Conservation (phyloP, 208 protist species). For the Leishmania amazonensis region DNA sequence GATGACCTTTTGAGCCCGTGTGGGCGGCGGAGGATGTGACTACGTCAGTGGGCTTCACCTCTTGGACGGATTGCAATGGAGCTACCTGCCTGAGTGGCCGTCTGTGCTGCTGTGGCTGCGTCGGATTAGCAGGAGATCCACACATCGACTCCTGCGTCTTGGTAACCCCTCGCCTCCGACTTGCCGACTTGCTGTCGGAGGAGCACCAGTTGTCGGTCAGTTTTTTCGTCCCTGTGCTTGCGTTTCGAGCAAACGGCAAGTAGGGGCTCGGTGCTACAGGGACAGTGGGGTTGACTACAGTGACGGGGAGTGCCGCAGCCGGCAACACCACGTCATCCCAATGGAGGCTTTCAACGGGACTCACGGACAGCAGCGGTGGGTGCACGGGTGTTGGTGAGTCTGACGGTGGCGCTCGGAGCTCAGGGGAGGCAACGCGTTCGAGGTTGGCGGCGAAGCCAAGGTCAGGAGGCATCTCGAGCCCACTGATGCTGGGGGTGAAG, state of each 20-base stretch:
- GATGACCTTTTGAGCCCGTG: not conserved
- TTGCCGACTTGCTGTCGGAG: not conserved
- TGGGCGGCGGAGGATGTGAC: not conserved
- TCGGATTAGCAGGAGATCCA: not conserved
- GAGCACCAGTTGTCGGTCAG: not conserved
- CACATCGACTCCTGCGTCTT: not conserved
- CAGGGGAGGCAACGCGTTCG: not conserved
- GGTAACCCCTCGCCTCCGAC: not conserved
- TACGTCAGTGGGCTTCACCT: not conserved
- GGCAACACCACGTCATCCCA: not conserved
- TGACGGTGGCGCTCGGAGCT: not conserved
- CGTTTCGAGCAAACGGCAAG: not conserved
- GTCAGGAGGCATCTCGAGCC: not conserved
- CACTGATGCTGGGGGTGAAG: not conserved
- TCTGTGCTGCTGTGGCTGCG: not conserved
- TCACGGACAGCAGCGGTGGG: not conserved
- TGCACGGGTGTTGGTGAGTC: constrained; percentile 1
- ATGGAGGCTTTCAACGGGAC: not conserved
- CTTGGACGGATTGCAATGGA: not conserved
- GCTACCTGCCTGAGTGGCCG: not conserved
- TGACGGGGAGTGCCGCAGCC: not conserved
- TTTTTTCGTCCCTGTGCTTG: too few species aligned
- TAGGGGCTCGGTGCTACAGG: not conserved
- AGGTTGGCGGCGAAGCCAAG: not conserved
- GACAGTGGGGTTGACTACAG: not conserved